A percentile compares a stretch with the other conserved stretches of the same genome.
Evolutionary conservation across 805 yeast genomes (phyloP).

Genomic region (Lachancea waltii): DNA sequence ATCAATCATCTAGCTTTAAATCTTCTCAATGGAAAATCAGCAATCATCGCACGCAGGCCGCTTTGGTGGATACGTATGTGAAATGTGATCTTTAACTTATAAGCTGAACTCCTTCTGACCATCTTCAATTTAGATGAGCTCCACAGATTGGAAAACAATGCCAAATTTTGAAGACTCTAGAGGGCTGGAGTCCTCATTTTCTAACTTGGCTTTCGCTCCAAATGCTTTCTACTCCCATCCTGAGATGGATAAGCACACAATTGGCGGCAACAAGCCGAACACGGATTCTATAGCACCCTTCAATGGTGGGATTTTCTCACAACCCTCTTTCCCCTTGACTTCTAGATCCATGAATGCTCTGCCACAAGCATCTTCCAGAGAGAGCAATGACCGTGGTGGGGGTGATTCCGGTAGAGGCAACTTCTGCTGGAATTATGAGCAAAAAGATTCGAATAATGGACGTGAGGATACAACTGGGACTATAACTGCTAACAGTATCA

Average conservation of each 20-base stretch:
- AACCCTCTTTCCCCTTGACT: background rate
- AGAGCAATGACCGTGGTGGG: background rate
- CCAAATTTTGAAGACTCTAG: background rate
- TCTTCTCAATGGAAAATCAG: slow-evolving; percentile 2
- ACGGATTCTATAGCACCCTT: background rate
- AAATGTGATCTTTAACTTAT: background rate
- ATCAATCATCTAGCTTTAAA: too few relatives aligned
- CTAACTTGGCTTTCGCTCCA: slow-evolving; percentile 6
- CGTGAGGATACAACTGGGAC: slow-evolving; percentile 6
- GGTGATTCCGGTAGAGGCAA: background rate
- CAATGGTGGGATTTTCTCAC: background rate
- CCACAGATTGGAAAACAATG: slow-evolving; percentile 4
- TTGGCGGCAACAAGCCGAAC: slow-evolving; percentile 2
- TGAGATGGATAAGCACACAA: slow-evolving; percentile 5
- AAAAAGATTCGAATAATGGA: slow-evolving; percentile 5
- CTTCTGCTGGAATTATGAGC: slow-evolving; percentile 5
- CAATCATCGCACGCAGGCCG: slow-evolving; percentile 4
- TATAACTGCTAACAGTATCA: slow-evolving; percentile 7
- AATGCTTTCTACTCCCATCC: background rate
- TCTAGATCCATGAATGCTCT: slow-evolving; percentile 1
- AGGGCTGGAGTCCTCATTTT: slow-evolving; percentile 9
- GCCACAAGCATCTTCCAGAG: slow-evolving; percentile 3
- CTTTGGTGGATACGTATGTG: slow-evolving; percentile 8
- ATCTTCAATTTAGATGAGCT: background rate
- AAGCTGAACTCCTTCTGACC: background rate